Evolutionary conservation across 192 early-diverging fungal genomes (phyloP).

Genomic region (Coemansia asiatica): DNA sequence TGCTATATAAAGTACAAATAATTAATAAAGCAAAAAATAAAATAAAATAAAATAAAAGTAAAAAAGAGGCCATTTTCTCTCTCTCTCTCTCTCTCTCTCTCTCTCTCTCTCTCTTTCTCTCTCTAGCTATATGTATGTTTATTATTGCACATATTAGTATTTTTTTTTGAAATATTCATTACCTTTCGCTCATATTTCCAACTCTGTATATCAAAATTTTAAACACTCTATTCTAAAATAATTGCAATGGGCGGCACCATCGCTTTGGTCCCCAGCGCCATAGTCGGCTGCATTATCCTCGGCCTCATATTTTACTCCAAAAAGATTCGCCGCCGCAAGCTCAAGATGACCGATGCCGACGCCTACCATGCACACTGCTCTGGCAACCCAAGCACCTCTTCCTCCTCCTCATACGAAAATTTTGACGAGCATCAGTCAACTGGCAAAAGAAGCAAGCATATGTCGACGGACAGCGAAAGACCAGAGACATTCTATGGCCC

Average conservation of each 20-base stretch:
- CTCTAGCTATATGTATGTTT: too few relatives aligned
- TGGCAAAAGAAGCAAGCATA: neutral
- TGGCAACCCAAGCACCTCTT: neutral
- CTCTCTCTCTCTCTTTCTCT: too few relatives aligned
- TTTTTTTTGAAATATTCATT: neutral
- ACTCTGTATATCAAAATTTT: too few relatives aligned
- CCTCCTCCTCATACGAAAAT: neutral
- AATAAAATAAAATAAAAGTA: too few relatives aligned
- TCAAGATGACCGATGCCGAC: neutral
- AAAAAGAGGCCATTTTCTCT: too few relatives aligned
- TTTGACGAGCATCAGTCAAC: neutral
- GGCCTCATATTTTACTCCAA: constrained; percentile 5
- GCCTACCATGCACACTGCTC: neutral
- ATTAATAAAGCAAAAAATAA: too few relatives aligned
- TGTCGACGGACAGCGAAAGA: neutral
- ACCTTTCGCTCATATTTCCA: neutral
- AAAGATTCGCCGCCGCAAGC: constrained; percentile 1
- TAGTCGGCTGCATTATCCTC: neutral
- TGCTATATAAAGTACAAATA: too few relatives aligned
- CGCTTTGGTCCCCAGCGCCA: neutral
- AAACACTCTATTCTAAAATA: neutral
- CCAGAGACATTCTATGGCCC: neutral
- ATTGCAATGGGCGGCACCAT: constrained; percentile 2
- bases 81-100: too few relatives aligned
- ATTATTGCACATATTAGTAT: too few relatives aligned